Percentiles rank a stretch among this genome's conserved stretches.
Conservation (phyloP, 73 alveolate species). For the Loxodes magnus region DNA sequence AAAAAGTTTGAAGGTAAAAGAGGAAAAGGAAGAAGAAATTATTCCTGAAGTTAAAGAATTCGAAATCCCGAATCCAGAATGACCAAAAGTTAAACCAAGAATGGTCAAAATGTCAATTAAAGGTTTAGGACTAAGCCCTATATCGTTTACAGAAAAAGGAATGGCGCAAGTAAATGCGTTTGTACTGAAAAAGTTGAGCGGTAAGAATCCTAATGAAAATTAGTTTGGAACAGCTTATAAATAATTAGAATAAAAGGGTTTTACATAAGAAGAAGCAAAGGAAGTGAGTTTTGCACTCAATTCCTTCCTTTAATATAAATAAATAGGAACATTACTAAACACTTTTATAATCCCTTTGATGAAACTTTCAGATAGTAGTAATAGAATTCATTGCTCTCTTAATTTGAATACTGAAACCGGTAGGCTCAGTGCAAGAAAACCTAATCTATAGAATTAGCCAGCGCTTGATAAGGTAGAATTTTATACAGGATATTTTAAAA, state of each 20-base stretch:
- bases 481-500: conserved; percentile 61
- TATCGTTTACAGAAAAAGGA: conserved; percentile 48
- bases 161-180: conserved; percentile 64
- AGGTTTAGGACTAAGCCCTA: conserved; percentile 61
- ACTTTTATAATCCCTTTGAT: conserved; percentile 67
- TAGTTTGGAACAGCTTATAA: conserved; percentile 60
- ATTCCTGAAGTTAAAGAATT: conserved; percentile 23
- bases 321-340: conserved; percentile 48
- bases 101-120: conserved; percentile 44
- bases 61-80: too few relatives aligned
- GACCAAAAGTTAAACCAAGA: conserved; percentile 34
- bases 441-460: conserved; percentile 86
- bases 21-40: too few relatives aligned
- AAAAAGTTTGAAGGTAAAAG: too few relatives aligned
- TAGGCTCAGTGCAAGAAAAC: conserved; percentile 72
- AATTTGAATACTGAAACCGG: conserved; percentile 93
- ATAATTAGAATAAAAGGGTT: conserved; percentile 32
- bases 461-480: conserved; percentile 49
- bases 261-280: conserved; percentile 54
- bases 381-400: conserved; percentile 60
- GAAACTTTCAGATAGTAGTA: conserved; percentile 29
- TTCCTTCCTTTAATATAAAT: conserved; percentile 25
- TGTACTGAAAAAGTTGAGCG: conserved; percentile 48
- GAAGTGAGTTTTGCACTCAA: conserved; percentile 50
- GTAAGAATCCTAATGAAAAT: conserved; percentile 59